Evolutionary conservation across 176 grass and related monocot genomes (phyloP).

Genomic region (Pharus latifolius): DNA sequence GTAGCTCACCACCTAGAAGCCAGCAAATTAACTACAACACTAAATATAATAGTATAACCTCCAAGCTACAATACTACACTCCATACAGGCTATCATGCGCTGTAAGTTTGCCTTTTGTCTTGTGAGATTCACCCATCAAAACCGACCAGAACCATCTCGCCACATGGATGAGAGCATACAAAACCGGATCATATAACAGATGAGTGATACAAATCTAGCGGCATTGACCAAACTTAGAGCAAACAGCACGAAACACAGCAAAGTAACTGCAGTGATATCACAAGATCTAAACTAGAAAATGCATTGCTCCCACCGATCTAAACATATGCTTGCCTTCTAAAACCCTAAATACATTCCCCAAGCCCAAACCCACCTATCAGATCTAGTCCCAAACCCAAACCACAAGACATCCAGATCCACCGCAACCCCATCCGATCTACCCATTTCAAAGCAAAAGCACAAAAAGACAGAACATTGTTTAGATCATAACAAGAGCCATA

Average conservation of each 20-base stretch:
- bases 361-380: constrained; percentile 1
- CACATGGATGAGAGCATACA: not conserved
- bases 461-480: not conserved
- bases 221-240: not conserved
- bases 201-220: not conserved
- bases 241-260: not conserved
- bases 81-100: no score
- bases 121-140: not conserved
- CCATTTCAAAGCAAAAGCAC: not conserved
- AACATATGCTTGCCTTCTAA: not conserved
- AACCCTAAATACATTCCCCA: not conserved
- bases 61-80: no score
- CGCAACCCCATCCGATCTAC: constrained; percentile 31
- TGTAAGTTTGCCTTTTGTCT: not conserved
- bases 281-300: not conserved
- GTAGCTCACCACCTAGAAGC: no score
- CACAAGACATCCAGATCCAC: constrained; percentile 1
- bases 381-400: constrained; percentile 5
- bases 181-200: not conserved
- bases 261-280: not conserved
- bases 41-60: no score
- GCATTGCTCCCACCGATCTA: constrained; percentile 2
- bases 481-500: constrained; percentile 17
- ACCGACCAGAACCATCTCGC: not conserved
- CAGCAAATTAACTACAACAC: no score